Conservation (phyloP, 2,329 filamentous ascomycete species). For the Claviceps sorghi region DNA sequence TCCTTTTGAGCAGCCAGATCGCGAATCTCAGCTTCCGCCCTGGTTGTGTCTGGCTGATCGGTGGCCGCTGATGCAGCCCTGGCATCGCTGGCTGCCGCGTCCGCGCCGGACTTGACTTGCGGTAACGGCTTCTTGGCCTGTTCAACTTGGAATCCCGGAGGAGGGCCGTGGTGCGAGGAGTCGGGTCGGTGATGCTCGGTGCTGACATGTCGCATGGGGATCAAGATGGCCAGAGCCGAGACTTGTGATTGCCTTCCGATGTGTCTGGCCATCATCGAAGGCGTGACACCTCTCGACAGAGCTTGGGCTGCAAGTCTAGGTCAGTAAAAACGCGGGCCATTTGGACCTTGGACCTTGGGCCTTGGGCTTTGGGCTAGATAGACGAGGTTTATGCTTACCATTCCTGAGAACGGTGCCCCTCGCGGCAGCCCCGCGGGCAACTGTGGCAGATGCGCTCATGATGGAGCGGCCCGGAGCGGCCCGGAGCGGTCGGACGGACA, state of each 20-base stretch:
- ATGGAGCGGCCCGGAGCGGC: constrained; percentile 8
- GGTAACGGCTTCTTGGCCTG: constrained; percentile 73
- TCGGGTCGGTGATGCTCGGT: constrained; percentile 44
- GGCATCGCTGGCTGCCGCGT: constrained; percentile 15
- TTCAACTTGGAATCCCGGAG: constrained; percentile 82
- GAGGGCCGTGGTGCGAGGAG: constrained; percentile 46
- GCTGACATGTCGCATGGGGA: constrained; percentile 40
- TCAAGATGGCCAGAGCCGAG: constrained; percentile 40
- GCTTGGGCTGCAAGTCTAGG: constrained; percentile 24
- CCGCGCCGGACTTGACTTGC: constrained; percentile 31
- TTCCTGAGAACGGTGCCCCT: constrained; percentile 37
- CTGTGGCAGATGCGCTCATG: constrained; percentile 43
- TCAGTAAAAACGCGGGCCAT: constrained; percentile 1
- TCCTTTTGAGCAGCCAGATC: constrained; percentile 53
- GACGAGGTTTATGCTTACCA: constrained; percentile 21
- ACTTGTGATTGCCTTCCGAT: constrained; percentile 30
- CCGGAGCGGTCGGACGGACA: neutral
- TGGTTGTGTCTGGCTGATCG: constrained; percentile 20
- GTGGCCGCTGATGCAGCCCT: constrained; percentile 16
- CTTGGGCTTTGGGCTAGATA: no score
- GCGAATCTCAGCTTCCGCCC: constrained; percentile 32
- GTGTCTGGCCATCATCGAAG: constrained; percentile 32
- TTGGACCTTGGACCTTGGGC: no score
- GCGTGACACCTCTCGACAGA: constrained; percentile 31
- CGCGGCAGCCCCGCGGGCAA: constrained; percentile 39